These are phyloP conservation scores for Sugiyamaella floridensis DNA, from an alignment of 805 yeast species.

Conservation along the genomic window DNA sequence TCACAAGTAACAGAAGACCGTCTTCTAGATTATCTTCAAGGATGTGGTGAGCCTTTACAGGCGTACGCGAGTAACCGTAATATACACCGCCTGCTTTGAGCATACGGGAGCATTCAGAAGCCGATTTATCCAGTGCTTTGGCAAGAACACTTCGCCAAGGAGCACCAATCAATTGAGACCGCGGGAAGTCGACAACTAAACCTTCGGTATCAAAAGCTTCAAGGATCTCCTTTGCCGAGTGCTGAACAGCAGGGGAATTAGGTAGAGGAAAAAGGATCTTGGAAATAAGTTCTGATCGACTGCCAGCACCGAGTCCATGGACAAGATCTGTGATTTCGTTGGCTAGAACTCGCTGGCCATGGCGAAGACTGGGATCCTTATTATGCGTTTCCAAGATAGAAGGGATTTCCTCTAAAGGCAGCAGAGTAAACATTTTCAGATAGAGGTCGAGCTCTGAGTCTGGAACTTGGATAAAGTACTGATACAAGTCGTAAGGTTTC, in stretches of 20 bases:
- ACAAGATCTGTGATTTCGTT: constrained; percentile 78
- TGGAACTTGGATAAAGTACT: constrained; percentile 70
- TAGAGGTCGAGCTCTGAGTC: constrained; percentile 69
- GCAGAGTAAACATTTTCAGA: constrained; percentile 68
- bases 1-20: constrained; percentile 51
- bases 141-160: constrained; percentile 50
- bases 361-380: constrained; percentile 52
- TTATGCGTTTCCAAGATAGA: constrained; percentile 47
- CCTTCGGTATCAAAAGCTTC: constrained; percentile 53
- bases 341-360: constrained; percentile 75
- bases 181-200: constrained; percentile 38
- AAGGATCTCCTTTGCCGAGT: constrained; percentile 35
- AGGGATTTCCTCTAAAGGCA: constrained; percentile 58
- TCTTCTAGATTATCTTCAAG: constrained; percentile 49
- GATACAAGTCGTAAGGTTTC: constrained; percentile 74
- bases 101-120: constrained; percentile 52
- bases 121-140: constrained; percentile 34
- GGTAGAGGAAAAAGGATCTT: constrained; percentile 13
- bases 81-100: constrained; percentile 69
- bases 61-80: constrained; percentile 52
- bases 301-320: constrained; percentile 75
- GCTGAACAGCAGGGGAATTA: constrained; percentile 30
- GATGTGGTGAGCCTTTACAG: constrained; percentile 45
- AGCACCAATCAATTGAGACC: constrained; percentile 32
- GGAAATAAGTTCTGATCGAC: constrained; percentile 49